phyloP scores from a whole-genome alignment of 441 rosid genomes.

The Mallotus repandus region DNA sequence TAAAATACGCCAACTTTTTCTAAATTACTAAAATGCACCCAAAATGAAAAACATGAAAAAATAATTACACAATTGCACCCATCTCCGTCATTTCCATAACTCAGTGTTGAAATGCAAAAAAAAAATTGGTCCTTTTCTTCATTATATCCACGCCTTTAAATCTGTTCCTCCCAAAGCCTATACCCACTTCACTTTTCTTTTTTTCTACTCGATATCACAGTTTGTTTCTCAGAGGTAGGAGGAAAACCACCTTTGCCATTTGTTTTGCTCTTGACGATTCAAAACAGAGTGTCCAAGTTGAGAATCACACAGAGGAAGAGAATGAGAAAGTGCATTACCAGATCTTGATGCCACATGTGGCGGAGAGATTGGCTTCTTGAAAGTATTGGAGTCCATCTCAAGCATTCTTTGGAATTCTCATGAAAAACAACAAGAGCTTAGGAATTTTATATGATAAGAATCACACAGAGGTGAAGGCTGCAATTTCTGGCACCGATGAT shows the following conservation, averaged over 20 bases:
- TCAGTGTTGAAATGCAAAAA: too few relatives aligned
- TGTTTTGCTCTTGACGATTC: constrained; percentile 58
- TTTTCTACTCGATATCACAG: constrained; percentile 15
- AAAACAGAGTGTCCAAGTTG: constrained; percentile 39
- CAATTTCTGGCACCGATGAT: constrained; percentile 53
- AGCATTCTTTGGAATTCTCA: constrained; percentile 58
- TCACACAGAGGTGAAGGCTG: constrained; percentile 71
- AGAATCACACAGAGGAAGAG: constrained; percentile 20
- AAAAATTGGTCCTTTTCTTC: too few relatives aligned
- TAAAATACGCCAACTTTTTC: too few relatives aligned
- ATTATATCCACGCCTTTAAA: constrained; percentile 30
- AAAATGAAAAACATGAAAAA: too few relatives aligned
- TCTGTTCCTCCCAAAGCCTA: constrained; percentile 24
- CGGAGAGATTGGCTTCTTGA: constrained; percentile 62
- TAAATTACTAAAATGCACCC: too few relatives aligned
- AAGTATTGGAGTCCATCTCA: too few relatives aligned
- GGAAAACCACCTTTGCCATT: constrained; percentile 40
- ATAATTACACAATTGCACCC: too few relatives aligned
- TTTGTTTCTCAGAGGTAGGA: constrained; percentile 13
- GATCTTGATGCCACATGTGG: constrained; percentile 44
- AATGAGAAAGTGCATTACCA: constrained; percentile 29
- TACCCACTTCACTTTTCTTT: constrained; percentile 29
- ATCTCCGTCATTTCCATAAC: too few relatives aligned
- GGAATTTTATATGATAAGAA: constrained; percentile 52
- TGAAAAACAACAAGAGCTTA: constrained; percentile 50